Conservation (phyloP, 768 basidiomycete species). For the Auricularia heimuer region DNA sequence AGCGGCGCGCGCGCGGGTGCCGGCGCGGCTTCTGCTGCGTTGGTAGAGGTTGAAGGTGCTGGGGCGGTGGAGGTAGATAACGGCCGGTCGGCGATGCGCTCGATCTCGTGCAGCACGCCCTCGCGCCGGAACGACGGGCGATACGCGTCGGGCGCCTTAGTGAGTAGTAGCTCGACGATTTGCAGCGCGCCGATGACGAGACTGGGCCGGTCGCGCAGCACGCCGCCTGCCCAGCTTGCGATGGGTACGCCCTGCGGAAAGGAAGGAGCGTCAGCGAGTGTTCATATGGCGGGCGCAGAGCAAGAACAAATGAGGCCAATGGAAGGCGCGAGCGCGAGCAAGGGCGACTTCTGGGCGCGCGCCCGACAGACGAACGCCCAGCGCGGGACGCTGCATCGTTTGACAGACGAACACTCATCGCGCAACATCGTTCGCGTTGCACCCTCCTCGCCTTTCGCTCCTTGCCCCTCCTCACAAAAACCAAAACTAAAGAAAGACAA, state of each 20-base stretch:
- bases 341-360: too few relatives aligned
- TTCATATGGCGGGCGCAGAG: too few relatives aligned
- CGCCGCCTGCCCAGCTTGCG: conserved; percentile 89
- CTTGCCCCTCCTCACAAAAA: not conserved
- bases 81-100: conserved; percentile 54
- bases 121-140: conserved; percentile 85
- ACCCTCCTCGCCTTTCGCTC: conserved; percentile 40
- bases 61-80: conserved; percentile 20
- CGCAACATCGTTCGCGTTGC: too few relatives aligned
- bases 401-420: too few relatives aligned
- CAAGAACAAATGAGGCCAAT: too few relatives aligned
- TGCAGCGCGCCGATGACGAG: conserved; percentile 85
- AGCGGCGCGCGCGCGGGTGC: conserved; percentile 26
- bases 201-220: conserved; percentile 80
- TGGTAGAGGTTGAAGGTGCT: too few relatives aligned
- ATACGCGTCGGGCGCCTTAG: conserved; percentile 77
- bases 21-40: too few relatives aligned
- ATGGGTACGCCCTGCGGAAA: conserved; percentile 52
- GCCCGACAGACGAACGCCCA: too few relatives aligned
- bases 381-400: too few relatives aligned
- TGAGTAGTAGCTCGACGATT: conserved; percentile 81
- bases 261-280: too few relatives aligned
- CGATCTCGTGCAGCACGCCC: conserved; percentile 94
- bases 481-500: conserved; percentile 2
- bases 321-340: too few relatives aligned